Base-by-base conservation (phyloP, 2,329 filamentous ascomycete genomes). In the Hypoxylon sp. region DNA sequence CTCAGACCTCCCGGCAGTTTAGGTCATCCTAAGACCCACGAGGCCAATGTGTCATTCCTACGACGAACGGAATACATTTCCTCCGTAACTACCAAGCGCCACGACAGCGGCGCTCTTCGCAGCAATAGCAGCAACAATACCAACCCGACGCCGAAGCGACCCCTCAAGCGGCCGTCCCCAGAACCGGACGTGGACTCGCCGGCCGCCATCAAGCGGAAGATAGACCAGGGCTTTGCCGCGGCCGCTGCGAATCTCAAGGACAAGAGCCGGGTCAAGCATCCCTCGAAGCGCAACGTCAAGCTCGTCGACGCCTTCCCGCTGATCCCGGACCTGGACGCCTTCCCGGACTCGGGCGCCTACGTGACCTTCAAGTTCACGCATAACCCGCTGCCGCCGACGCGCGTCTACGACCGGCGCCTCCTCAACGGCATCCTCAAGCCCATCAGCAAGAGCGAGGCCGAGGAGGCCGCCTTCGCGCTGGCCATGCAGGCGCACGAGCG, bases 21-120 rank as follows among this genome's bases (percentile, higher is more conserved):
- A 21, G 94, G 93, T 74, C 97, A 97, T 80, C 90, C 91, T 48
- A 92, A 93, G 73, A 87, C 89, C 45, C 88, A 89, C 68, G 91
- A 93, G 69, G 86, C 91, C 17, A 90, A 91, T 69, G 93, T 97
- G 59, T 97, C 93, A 69, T 99, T 99, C 86, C 87, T 99, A 73
- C 93, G 96, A 63, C 90, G 95, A 75, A 98, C 96, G 61, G 96
- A 99, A 80, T 98, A 98, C 82, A 98, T 97, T 76, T 93, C 92
- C 10, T 88, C 87, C 2, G 81, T 83, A 21, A 82, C 82, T 30
- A 77, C 83, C 5, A 89, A 88, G 75, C 79, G 80, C 32, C 81
- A 81, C 63, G 85, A 87, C 55, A 84, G 84, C 0, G 85, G 84
- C 28, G 85, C 85, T 25, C 85, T 87, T 3, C 85, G 86, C 67